Percentiles rank a stretch among this genome's conserved stretches.
Evolutionary conservation across 2,329 filamentous ascomycete genomes (phyloP).

Genomic region (Knufia fluminis): DNA sequence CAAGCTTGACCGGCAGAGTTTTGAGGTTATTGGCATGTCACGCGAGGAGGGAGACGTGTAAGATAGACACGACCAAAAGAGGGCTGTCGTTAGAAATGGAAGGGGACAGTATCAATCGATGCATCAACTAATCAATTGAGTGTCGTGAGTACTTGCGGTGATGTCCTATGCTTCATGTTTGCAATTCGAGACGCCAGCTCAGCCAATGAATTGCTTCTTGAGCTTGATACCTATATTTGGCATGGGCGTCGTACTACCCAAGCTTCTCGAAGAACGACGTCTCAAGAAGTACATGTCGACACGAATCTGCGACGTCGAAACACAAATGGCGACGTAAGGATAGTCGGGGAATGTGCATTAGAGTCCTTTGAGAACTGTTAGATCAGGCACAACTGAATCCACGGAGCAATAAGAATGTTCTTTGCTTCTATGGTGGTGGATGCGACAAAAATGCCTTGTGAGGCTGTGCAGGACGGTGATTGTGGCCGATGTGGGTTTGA

Average conservation of each 20-base stretch:
- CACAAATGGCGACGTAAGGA: too few species aligned
- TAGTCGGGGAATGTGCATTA: too few species aligned
- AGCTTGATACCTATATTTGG: not conserved
- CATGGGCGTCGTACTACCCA: too few species aligned
- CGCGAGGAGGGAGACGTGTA: not conserved
- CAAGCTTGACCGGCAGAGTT: not conserved
- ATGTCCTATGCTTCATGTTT: not conserved
- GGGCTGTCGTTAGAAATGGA: not conserved
- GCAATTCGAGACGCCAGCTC: not conserved
- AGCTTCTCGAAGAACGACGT: not conserved
- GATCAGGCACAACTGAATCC: not conserved
- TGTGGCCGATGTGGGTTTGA: not conserved
- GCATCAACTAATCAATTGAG: not conserved
- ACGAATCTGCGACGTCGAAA: too few species aligned
- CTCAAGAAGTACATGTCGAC: not conserved
- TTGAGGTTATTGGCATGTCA: not conserved
- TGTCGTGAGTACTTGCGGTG: not conserved
- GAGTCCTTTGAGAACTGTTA: too few species aligned
- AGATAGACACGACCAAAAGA: not conserved
- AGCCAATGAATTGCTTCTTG: not conserved
- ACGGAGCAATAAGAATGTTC: not conserved
- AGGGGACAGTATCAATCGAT: not conserved
- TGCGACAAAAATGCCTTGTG: too few species aligned
- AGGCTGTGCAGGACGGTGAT: not conserved
- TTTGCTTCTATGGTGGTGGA: not conserved